Base-by-base conservation (phyloP, 495 filamentous ascomycete species). In the Neurospora sp. region DNA sequence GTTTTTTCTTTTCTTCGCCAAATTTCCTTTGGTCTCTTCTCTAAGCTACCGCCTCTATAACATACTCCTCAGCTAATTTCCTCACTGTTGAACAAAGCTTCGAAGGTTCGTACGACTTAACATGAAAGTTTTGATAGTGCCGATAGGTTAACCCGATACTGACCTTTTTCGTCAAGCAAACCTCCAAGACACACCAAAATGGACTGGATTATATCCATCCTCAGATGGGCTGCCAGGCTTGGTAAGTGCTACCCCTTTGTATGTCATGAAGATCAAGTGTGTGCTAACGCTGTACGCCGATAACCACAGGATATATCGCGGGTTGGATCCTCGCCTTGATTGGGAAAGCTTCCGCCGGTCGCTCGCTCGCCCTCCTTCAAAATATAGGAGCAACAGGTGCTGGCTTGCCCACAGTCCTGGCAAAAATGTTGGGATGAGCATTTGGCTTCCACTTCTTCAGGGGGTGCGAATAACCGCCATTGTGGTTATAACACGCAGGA, bases 291-390 rank as follows among this genome's bases (percentile, higher is more conserved):
- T 35, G 0, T 35, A 35, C 4, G 31, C 31, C 31, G 31, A 0
- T 4, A 1, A 16, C 0, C 0, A 35, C 0, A n/a, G n/a, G n/a
- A n/a, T n/a, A n/a, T 22, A 22, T 1, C 1, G 22, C 22, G 22
- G 22, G 0, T 1, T 22, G 22, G 22, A 22, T 22, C 1, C 22
- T 22, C 22, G 0, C 22, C 22, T 22, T 22, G 22, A 22, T 22
- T 22, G 22, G 22, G 1, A 22, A n/a, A n/a, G n/a, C n/a, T n/a
- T n/a, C 22, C 22, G 22, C 0, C 22, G 22, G 22, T 22, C 22
- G 1, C 0, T 22, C 0, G 22, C 22, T 22, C 1, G 22, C 0
- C 22, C 0, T 22, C 22, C 22, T 22, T 1, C 22, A 22, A 22
- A 22, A 22, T 22, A 0, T 22, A 22, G 22, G 22, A 22, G 22